Percentiles rank a stretch among this genome's conserved stretches.
Evolutionary conservation across 75 land plant genomes (phyloP).

Genomic region (Sequoiadendron giganteum): DNA sequence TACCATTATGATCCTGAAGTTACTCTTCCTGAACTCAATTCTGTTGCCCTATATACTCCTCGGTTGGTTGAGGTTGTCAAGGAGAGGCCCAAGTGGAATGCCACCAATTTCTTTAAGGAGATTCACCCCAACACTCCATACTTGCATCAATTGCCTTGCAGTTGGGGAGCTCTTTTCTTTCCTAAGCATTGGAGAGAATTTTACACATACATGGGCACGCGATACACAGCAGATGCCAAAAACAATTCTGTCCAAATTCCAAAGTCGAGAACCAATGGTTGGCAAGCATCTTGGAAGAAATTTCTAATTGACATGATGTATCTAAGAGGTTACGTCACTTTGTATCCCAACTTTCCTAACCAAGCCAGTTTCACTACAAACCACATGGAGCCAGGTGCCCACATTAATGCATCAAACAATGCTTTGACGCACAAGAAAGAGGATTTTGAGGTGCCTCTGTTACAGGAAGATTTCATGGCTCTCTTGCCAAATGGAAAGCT

Average conservation of each 20-base stretch:
- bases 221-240: constrained; percentile 92
- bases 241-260: constrained; percentile 96
- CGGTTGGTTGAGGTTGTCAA: constrained; percentile 88
- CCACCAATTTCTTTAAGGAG: constrained; percentile 75
- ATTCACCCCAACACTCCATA: constrained; percentile 95
- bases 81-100: constrained; percentile 94
- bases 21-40: constrained; percentile 79
- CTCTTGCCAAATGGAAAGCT: constrained; percentile 68
- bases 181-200: constrained; percentile 97
- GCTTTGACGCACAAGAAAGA: constrained; percentile 70
- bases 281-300: constrained; percentile 99
- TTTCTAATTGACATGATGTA: constrained; percentile 99
- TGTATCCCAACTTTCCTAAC: constrained; percentile 94
- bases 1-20: constrained; percentile 89
- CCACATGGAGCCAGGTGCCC: constrained; percentile 99
- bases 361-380: constrained; percentile 97
- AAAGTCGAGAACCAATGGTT: constrained; percentile 91
- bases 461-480: constrained; percentile 66
- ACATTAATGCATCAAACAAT: constrained; percentile 91
- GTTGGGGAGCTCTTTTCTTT: constrained; percentile 99
- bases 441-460: constrained; percentile 91
- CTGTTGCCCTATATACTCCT: constrained; percentile 95
- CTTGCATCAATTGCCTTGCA: constrained; percentile 96
- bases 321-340: constrained; percentile 82
- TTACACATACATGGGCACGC: constrained; percentile 91